Evolutionary conservation across 1,284 basidiomycete species (phyloP), one percentile per base, ranked within the genome.

Genomic region (Trametes sp.): DNA sequence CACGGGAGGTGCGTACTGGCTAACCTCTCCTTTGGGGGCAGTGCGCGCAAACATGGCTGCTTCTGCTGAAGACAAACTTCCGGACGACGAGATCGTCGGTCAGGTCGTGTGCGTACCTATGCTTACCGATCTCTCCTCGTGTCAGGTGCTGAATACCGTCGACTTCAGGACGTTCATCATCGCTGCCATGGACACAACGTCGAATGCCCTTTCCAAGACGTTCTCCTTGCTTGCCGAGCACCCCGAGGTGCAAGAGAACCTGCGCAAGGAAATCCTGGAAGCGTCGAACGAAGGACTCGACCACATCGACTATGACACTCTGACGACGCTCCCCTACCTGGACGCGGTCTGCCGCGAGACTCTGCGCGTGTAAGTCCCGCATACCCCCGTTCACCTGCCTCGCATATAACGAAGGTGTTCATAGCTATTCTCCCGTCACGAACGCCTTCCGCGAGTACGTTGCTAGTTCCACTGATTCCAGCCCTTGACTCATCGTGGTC

Each of bases 71-170:
- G 74, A 75, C 33, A 57, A 46, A 38, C 62, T 73, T 19, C 59
- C 67, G 1, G 72, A 74, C 13, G 61, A 66, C 6, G 72, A 74
- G 53, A 26, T 73, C 23, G 48, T 72, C n/a, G 73, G 60, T 0
- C 70, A 73, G 51, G 64, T 74, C 46, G 52, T 62, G 72, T 72
- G 36, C 14, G 35, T 21, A 23, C 44, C 16, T 1, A 5, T 46
- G 19, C 21, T 4, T 4, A 7, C 35, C 19, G 33, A 55, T 0
- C 1, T 23, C 23, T 59, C 56, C 6, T 28, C 10, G 23, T 23
- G 28, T n/a, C 10, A 19, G 23, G 35, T 23, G 13, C 60, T 60
- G 10, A 38, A 33, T 42, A 1, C 13, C 31, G 5, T 44, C 41
- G 13, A 10, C 2, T 26, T 42, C 28, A 69, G 67, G 5, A 64